Evolutionary conservation across 2,329 filamentous ascomycete genomes (phyloP).

Genomic region (Chaetomium olivaceum): DNA sequence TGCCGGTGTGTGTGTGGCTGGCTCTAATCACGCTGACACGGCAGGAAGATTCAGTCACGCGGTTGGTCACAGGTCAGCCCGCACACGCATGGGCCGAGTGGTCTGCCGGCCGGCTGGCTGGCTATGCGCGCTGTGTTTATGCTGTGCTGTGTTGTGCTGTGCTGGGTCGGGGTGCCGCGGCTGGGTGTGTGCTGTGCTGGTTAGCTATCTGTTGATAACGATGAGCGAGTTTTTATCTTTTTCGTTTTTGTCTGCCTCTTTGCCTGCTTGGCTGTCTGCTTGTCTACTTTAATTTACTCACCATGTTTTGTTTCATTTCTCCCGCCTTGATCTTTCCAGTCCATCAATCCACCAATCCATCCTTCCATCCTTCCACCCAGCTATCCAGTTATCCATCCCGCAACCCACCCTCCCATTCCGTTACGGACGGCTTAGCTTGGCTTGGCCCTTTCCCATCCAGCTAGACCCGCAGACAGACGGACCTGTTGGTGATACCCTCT

Average conservation of each 20-base stretch:
- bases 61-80: background rate
- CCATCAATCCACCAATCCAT: background rate
- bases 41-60: background rate
- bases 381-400: background rate
- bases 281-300: background rate
- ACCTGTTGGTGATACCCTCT: background rate
- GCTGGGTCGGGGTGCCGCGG: no score
- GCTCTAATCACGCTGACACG: background rate
- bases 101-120: no score
- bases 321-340: background rate
- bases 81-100: background rate
- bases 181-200: no score
- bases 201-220: background rate
- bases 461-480: background rate
- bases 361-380: no score
- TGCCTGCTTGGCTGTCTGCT: background rate
- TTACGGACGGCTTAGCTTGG: background rate
- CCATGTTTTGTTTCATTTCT: background rate
- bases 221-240: background rate
- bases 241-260: background rate
- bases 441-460: background rate
- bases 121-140: background rate
- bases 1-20: background rate
- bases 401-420: background rate
- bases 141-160: background rate